Evolutionary conservation across 345 rosid genomes (phyloP), one percentile per base, ranked within the genome.

Genomic region (Pugionium dolabratum): DNA sequence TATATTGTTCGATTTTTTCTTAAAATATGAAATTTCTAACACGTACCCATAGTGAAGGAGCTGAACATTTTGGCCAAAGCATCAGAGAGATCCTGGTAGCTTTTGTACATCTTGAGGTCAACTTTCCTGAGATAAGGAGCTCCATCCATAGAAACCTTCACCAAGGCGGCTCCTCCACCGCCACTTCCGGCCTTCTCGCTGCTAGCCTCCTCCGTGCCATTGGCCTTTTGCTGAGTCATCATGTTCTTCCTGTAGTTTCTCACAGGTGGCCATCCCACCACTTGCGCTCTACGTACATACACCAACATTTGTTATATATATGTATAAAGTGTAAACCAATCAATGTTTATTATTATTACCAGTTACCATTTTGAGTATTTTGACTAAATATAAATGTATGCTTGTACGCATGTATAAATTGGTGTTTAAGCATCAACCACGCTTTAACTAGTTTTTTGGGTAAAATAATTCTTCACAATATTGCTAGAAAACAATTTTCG

Each of bases 261-360:
- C 73, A 92, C 96, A 6, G 98, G 96, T 56, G 98, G 98, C 98
- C 98, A 92, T 40, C 98, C 98, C 63, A 92, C 91, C 10, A 92
- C 93, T 73, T 92, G 96, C 10, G 88, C 82, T 81, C 96, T 92
- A 71, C 67, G 41, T 48, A 62, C 47, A 59, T 18, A 34, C 36
- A 34, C 51, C 40, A 40, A 31, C 50, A 67, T 36, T 40, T 36
- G 9, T 42, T 37, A 9, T 2, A 18, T 34, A 28, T 44, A 2
- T 18, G 18, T 18, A 18, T 18, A 18, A 18, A 18, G 18, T 28
- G 55, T 70, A 8, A 36, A 9, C 26, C 4, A 29, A 40, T 7
- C 9, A 49, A 49, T 47, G 53, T 47, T 18, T 18, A 18, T 18
- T 18, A 18, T 18, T 32, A 55, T 26, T 27, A 71, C 41, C 33